Evolutionary conservation across 108 stramenopile species (phyloP).

Genomic region (Cyclotella choctawhatcheeana): DNA sequence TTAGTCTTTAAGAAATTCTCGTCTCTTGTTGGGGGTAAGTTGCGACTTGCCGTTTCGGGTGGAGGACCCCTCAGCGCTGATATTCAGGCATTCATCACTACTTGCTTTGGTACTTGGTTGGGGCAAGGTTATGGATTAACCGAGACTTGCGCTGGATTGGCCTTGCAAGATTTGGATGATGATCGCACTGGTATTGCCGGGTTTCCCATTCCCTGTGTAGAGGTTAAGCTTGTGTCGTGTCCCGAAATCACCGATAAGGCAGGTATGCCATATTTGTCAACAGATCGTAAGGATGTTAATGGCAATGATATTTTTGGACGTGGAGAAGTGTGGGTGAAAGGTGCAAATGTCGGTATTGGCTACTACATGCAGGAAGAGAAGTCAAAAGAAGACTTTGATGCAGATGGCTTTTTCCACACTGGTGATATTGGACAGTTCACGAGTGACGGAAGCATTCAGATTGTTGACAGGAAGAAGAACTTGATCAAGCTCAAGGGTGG

Average conservation of each 20-base stretch:
- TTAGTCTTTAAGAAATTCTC: conserved; percentile 91
- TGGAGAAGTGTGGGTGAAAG: conserved; percentile 78
- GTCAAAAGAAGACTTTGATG: conserved; percentile 79
- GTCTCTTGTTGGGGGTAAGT: conserved; percentile 78
- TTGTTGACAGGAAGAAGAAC: conserved; percentile 94
- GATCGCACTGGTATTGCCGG: conserved; percentile 77
- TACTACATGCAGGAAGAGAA: conserved; percentile 89
- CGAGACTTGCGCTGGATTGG: conserved; percentile 83
- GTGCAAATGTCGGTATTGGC: conserved; percentile 70
- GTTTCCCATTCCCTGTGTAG: conserved; percentile 69
- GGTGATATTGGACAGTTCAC: conserved; percentile 93
- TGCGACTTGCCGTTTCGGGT: conserved; percentile 80
- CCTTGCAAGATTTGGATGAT: conserved; percentile 76
- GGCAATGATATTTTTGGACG: conserved; percentile 78
- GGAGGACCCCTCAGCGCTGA: conserved; percentile 87
- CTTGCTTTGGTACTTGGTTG: conserved; percentile 79
- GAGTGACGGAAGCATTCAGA: conserved; percentile 79
- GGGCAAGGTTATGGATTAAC: conserved; percentile 91
- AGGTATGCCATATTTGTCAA: conserved; percentile 70
- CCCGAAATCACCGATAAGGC: conserved; percentile 85
- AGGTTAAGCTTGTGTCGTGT: conserved; percentile 80
- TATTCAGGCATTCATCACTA: conserved; percentile 84
- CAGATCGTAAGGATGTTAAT: conserved; percentile 70
- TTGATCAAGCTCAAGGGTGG: conserved; percentile 94
- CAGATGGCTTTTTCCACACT: conserved; percentile 85